These are phyloP conservation scores for Pestalotiopsis sp. DNA, from an alignment of 2,329 filamentous ascomycete species.

Conservation along the genomic window DNA sequence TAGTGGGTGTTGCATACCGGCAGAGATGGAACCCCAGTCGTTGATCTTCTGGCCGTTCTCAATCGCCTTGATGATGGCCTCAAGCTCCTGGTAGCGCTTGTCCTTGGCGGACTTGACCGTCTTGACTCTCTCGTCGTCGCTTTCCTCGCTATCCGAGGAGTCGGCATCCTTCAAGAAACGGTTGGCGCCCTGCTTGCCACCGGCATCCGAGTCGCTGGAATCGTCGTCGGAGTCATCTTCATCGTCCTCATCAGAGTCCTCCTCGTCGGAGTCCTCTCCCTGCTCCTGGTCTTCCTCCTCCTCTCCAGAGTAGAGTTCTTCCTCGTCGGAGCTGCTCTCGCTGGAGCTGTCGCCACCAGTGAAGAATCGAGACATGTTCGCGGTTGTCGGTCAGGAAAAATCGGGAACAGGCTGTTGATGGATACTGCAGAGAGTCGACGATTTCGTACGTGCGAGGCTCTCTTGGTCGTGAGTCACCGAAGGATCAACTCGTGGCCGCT, in stretches of 20 bases:
- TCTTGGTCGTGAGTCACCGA: conserved; percentile 9
- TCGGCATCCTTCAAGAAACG: conserved; percentile 78
- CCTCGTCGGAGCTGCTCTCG: conserved; percentile 95
- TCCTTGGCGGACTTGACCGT: conserved; percentile 98
- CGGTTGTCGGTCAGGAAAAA: conserved; percentile 5
- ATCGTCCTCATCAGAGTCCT: conserved; percentile 55
- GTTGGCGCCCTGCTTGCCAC: conserved; percentile 70
- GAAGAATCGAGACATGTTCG: conserved; percentile 95
- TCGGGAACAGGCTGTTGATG: conserved; percentile 24
- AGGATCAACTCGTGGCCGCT: conserved; percentile 5
- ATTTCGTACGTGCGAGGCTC: neutral
- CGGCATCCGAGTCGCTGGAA: conserved; percentile 65
- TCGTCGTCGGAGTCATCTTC: conserved; percentile 55
- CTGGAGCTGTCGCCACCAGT: conserved; percentile 90
- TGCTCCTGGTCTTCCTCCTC: conserved; percentile 62
- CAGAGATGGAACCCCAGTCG: conserved; percentile 92
- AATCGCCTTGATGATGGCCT: conserved; percentile 85
- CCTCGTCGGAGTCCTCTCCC: conserved; percentile 55
- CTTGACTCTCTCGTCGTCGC: conserved; percentile 82
- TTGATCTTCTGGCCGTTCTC: conserved; percentile 98
- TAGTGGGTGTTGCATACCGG: conserved; percentile 60
- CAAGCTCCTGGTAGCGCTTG: conserved; percentile 93
- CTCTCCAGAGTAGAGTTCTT: conserved; percentile 86
- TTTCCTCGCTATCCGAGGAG: conserved; percentile 77
- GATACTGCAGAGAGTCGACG: conserved; percentile 19